phyloP scores from a whole-genome alignment of 345 rosid genomes.

The Rhizophora apiculata region DNA sequence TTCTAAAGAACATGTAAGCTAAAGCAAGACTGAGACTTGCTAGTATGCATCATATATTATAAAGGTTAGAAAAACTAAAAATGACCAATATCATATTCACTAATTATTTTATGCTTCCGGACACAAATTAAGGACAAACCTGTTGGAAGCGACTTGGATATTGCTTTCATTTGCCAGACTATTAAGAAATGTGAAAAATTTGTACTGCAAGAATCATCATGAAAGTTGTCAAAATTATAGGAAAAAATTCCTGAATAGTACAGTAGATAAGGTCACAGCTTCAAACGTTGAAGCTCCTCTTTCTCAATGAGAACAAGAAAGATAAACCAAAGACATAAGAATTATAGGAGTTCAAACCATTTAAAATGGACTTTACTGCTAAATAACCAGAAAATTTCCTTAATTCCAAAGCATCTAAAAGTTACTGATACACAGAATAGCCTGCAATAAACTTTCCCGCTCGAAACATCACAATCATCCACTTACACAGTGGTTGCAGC shows the following conservation, averaged over 20 bases:
- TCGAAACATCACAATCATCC: no score
- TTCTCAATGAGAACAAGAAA: not conserved
- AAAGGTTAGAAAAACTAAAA: no score
- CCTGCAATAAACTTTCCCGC: no score
- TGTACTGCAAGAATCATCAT: constrained; percentile 19
- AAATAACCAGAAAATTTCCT: not conserved
- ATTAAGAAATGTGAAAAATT: constrained; percentile 64
- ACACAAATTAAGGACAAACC: constrained; percentile 37
- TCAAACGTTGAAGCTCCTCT: not conserved
- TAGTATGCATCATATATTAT: no score
- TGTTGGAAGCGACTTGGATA: constrained; percentile 49
- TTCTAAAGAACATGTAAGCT: no score
- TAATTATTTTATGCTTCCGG: not conserved
- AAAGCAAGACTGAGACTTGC: no score
- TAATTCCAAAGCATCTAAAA: not conserved
- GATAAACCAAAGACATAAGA: not conserved
- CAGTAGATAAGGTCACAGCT: not conserved
- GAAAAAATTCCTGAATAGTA: not conserved
- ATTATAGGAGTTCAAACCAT: no score
- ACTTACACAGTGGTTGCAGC: no score
- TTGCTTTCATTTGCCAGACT: constrained; percentile 51
- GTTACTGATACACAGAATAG: no score
- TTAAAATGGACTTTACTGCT: not conserved
- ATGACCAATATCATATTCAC: not conserved
- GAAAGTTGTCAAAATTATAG: not conserved